Evolutionary conservation across 371 early-diverging fungal species (phyloP), one percentile per base, ranked within the genome.

Genomic region (Dentiscutata heterogama): DNA sequence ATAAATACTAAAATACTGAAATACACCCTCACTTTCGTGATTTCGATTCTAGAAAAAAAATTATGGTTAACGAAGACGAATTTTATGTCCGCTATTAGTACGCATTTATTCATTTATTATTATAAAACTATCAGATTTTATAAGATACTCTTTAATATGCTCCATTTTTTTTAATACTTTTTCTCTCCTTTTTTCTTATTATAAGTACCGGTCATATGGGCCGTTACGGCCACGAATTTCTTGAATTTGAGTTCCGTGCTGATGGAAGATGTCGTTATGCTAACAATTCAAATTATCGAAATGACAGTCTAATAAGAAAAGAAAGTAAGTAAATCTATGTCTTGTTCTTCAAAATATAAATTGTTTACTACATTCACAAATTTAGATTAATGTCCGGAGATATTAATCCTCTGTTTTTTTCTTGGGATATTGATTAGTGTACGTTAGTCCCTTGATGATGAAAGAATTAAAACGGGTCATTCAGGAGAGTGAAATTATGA

Each of bases 221-320:
- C 70, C 92, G 95, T 83, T 97, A 95, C 86, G 99, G 99, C 25
- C 99, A 99, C 89, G 99, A 99, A 91, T 99, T 98, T 87, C 91
- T 99, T 72, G 98, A 98, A 87, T 99, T 98, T 85, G 99, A 98
- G 87, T 93, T 99, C 84, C 90, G 94, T 83, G 90, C 93, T 3
- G 95, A 96, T 83, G 98, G 98, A 61, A 91, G 91, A 71, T 95
- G 97, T 78, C 92, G 97, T 82, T 99, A 99, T 86, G 97, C 98
- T 82, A 99, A 99, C 90, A 96, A 98, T 89, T 97, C 98, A 51
- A 97, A 97, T 87, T 99, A 99, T 89, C 94, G 98, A 87, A 96
- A 97, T 83, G 99, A 98, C 86, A 94, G 94, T 58, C 90, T 99
- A 88, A 98, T 99, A 86, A 90, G 93, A 84, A 99, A 99, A 88